A percentile compares a stretch with the other conserved stretches of the same genome.
phyloP scores from a whole-genome alignment of 2,329 filamentous ascomycete species.

The Exserohilum turcica region DNA sequence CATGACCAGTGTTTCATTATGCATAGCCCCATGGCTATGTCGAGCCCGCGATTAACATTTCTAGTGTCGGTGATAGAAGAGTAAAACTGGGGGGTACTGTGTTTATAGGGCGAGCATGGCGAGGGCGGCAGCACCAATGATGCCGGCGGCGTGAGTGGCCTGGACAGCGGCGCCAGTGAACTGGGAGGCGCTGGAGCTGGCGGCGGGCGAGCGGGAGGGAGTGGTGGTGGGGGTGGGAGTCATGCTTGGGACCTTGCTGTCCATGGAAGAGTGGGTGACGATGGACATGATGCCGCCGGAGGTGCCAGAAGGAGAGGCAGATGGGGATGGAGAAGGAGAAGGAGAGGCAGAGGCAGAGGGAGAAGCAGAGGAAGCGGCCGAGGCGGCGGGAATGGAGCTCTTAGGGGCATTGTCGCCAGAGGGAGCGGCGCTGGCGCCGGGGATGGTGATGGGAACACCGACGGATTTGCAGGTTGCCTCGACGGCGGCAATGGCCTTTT shows the following conservation, averaged over 20 bases:
- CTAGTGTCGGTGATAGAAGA: background rate
- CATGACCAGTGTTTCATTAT: too few species aligned
- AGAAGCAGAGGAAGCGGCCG: constrained; percentile 15
- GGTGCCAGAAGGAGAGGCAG: constrained; percentile 12
- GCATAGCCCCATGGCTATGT: too few species aligned
- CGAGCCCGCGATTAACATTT: too few species aligned
- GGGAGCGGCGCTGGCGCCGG: constrained; percentile 17
- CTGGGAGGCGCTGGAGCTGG: constrained; percentile 23
- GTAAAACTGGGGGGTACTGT: background rate
- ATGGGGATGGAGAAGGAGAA: constrained; percentile 16
- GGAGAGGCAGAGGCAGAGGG: constrained; percentile 15
- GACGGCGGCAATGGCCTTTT: constrained; percentile 35
- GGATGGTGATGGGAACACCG: constrained; percentile 39
- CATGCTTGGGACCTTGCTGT: constrained; percentile 6
- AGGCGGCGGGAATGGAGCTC: constrained; percentile 1
- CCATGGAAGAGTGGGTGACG: constrained; percentile 9
- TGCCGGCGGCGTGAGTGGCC: constrained; percentile 40
- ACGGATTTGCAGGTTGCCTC: constrained; percentile 40
- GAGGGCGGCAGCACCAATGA: constrained; percentile 43
- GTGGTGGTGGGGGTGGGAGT: constrained; percentile 11
- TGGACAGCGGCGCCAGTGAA: constrained; percentile 45
- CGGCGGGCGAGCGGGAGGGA: constrained; percentile 10
- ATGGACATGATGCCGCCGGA: constrained; percentile 18
- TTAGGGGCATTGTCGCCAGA: constrained; percentile 13
- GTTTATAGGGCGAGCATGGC: constrained; percentile 46